Evolutionary conservation across 805 yeast genomes (phyloP), one percentile per base, ranked within the genome.

Genomic region (Scheffersomyces lignosus): DNA sequence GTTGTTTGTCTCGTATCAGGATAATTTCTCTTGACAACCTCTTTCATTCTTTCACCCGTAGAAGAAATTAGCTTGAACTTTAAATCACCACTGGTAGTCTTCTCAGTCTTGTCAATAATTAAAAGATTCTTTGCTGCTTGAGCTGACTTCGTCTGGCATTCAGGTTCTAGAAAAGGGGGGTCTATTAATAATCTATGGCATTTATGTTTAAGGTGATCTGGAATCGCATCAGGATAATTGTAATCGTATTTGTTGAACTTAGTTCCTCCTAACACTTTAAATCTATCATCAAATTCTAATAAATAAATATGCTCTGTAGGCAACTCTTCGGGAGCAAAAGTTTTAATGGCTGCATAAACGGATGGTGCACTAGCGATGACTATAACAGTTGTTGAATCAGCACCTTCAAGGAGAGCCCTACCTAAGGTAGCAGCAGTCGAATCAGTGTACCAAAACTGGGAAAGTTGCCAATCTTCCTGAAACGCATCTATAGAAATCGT

Each of bases 381-480:
- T 29, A 89, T 73, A 1, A 79, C 80, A 0, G 95, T 85, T 26
- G 75, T 71, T 36, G 73, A 73, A 47, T 81, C 84, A 1, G 95
- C 93, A 5, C 87, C 93, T 24, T 81, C 86, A 10, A 88, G 60
- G 28, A 88, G 65, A 5, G 87, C 93, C 42, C 75, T 76, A 0
- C 87, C 93, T 14, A 87, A 58, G 0, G 62, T 54, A 34, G 71
- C 73, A 0, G 96, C 89, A 1, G 96, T 89, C 3, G 67, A 62
- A 42, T 87, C 90, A 38, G 74, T 66, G 54, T 87, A 89, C 89
- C 97, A 89, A 63, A 89, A 89, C 60, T 89, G 97, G 1, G 96
- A 87, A 26, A 90, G 70, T 54, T 87, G 93, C 97, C 97, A 89
- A 61, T 89, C 96, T 60, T 89, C 96, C 54, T 84, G 72, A 59